Evolutionary conservation across 331 rosid species (phyloP).

Genomic region (Malus hybrid): DNA sequence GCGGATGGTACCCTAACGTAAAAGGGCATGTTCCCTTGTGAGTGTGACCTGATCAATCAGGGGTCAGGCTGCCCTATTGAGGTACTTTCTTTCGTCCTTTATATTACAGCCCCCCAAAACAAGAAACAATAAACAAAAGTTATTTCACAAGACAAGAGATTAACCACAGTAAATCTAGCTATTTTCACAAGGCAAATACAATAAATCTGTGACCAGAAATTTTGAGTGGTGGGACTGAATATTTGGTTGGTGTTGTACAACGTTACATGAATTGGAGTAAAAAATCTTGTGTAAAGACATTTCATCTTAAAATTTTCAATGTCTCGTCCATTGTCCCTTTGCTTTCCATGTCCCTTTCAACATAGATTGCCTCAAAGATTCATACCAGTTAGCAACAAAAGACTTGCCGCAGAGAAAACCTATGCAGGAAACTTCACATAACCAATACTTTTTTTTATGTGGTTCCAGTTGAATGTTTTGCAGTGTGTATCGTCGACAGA

Average conservation of each 20-base stretch:
- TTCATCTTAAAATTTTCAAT: not conserved
- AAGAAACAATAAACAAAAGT: no score
- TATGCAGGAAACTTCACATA: not conserved
- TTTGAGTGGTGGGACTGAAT: not conserved
- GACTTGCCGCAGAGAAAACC: not conserved
- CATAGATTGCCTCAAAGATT: conserved; percentile 13
- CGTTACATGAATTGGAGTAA: not conserved
- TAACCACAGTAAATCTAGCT: not conserved
- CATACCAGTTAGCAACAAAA: conserved; percentile 4
- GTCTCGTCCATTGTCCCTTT: not conserved
- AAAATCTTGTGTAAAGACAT: not conserved
- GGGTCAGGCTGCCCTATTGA: accelerated
- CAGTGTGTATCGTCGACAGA: not conserved
- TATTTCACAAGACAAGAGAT: no score
- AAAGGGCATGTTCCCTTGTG: accelerated
- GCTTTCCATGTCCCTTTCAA: conserved; percentile 16
- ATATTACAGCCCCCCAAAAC: no score
- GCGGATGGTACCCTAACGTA: not conserved
- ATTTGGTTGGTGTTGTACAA: not conserved
- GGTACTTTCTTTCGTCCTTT: no score
- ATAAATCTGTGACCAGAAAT: not conserved
- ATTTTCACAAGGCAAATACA: not conserved
- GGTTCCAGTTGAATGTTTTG: not conserved
- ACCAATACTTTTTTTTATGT: not conserved
- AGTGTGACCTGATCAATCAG: not conserved